Evolutionary conservation across 495 filamentous ascomycete genomes (phyloP).

Genomic region (Aspergillus egyptiacus): DNA sequence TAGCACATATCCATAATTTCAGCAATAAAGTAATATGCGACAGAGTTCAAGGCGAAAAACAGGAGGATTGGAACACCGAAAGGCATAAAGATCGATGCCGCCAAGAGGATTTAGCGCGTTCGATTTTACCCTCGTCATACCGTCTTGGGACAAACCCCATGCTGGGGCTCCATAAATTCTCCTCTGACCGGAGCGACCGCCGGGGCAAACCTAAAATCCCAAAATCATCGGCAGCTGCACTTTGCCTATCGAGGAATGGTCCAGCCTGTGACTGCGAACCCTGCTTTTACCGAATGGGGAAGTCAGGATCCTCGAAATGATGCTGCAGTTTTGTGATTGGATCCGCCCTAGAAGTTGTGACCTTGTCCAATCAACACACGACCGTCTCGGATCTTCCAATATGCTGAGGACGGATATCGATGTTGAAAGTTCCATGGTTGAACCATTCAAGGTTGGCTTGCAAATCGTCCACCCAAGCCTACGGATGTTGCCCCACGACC

Average conservation of each 20-base stretch:
- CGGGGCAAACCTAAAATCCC: slow-evolving; percentile 16
- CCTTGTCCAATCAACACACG: background rate
- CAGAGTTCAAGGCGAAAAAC: too few species aligned
- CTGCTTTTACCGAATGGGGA: slow-evolving; percentile 18
- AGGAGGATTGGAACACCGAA: background rate
- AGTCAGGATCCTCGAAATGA: slow-evolving; percentile 13
- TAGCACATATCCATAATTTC: background rate
- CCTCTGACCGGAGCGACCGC: slow-evolving; percentile 9
- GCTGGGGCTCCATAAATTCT: slow-evolving; percentile 8
- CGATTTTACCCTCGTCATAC: slow-evolving; percentile 20
- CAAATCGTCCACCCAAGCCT: background rate
- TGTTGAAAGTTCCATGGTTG: background rate
- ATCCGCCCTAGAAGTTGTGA: too few species aligned
- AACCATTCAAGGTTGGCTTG: background rate
- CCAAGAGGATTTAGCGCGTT: too few species aligned
- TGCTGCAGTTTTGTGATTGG: slow-evolving; percentile 4
- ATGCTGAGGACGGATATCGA: background rate
- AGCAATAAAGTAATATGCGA: too few species aligned
- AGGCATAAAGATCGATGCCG: background rate
- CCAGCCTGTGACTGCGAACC: too few species aligned
- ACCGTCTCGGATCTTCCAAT: background rate
- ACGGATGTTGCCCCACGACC: background rate
- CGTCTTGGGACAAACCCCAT: slow-evolving; percentile 17
- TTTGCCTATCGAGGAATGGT: slow-evolving; percentile 11
- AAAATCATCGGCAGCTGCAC: slow-evolving; percentile 6